phyloP scores from a whole-genome alignment of 2,329 filamentous ascomycete genomes.

The Aphanoascus verrucosus region DNA sequence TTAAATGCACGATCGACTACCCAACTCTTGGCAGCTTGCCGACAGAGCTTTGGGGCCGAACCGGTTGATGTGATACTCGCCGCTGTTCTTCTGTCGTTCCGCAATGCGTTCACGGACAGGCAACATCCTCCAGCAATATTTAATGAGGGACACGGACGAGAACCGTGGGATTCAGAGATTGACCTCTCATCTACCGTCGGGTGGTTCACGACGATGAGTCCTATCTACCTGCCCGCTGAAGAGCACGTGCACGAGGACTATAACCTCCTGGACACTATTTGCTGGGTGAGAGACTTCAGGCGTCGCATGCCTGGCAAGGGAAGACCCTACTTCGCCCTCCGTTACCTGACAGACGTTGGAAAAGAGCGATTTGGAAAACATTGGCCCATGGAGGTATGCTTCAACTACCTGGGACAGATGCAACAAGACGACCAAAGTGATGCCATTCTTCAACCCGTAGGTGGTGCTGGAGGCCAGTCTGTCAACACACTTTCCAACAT shows the following conservation, averaged over 20 bases:
- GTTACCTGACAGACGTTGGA: constrained; percentile 20
- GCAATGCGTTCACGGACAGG: constrained; percentile 34
- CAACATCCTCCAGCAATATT: constrained; percentile 33
- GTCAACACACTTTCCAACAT: constrained; percentile 14
- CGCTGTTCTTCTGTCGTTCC: constrained; percentile 36
- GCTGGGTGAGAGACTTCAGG: constrained; percentile 31
- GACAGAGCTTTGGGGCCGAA: constrained; percentile 27
- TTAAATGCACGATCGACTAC: constrained; percentile 25
- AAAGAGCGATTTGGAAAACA: constrained; percentile 26
- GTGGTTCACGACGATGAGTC: constrained; percentile 42
- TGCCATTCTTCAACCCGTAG: constrained; percentile 24
- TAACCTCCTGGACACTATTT: constrained; percentile 25
- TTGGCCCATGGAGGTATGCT: constrained; percentile 35
- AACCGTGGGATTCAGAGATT: constrained; percentile 35
- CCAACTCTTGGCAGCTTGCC: constrained; percentile 25
- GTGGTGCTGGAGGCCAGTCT: constrained; percentile 12
- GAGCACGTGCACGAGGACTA: neutral
- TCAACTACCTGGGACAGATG: constrained; percentile 34
- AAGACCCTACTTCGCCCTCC: constrained; percentile 29
- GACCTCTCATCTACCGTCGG: constrained; percentile 41
- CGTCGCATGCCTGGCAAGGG: constrained; percentile 26
- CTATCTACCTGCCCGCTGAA: constrained; percentile 27
- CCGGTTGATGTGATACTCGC: constrained; percentile 31
- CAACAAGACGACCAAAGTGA: constrained; percentile 38
- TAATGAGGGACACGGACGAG: constrained; percentile 43